Conservation (phyloP, 345 rosid genomes). For the Murraya paniculata region DNA sequence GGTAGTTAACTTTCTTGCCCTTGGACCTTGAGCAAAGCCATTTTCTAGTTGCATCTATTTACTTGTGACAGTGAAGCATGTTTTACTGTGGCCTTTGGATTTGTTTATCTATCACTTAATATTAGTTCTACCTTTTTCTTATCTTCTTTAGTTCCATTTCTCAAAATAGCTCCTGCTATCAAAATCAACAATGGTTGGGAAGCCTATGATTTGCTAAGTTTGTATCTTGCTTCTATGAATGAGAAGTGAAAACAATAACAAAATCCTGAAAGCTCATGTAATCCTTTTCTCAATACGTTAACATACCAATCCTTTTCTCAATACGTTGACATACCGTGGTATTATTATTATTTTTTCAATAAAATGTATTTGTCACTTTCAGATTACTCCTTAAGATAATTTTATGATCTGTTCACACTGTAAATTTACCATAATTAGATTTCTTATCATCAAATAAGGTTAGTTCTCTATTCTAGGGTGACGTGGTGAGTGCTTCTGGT, state of each 20-base stretch:
- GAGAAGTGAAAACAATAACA: background rate
- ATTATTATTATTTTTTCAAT: background rate
- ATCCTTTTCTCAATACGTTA: background rate
- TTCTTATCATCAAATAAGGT: background rate
- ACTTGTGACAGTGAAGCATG: background rate
- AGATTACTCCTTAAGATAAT: background rate
- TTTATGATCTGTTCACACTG: background rate
- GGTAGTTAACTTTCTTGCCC: background rate
- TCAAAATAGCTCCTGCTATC: background rate
- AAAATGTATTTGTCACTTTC: background rate
- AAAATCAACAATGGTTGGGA: slow-evolving; percentile 2
- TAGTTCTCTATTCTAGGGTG: background rate
- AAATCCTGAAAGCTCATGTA: background rate
- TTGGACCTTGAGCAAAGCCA: slow-evolving; percentile 1
- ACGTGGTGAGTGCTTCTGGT: background rate
- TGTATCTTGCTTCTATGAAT: background rate
- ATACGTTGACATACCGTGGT: background rate
- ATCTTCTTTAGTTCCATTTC: background rate
- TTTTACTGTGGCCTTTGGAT: background rate
- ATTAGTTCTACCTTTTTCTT: background rate
- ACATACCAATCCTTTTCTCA: background rate
- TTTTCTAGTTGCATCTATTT: background rate
- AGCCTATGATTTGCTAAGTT: background rate
- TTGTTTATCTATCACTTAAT: background rate
- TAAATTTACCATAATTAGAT: background rate